Evolutionary conservation across 1,284 basidiomycete species (phyloP), one percentile per base, ranked within the genome.

Genomic region (Quambalaria eucalypti): DNA sequence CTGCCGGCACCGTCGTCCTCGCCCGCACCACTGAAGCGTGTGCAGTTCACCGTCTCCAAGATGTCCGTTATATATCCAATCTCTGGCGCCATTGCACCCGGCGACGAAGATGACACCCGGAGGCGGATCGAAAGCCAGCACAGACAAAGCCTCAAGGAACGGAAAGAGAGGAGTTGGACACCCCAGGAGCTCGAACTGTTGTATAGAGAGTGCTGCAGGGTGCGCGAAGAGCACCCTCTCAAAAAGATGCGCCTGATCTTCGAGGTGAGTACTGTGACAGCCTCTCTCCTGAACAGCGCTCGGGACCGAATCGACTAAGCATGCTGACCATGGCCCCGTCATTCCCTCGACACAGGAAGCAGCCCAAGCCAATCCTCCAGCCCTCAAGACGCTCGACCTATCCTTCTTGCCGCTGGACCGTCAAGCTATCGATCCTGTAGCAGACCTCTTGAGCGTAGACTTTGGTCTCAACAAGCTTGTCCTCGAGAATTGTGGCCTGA

Each of bases 1-100:
- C 33, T 55, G 6, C 53, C 56, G 4, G 28, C 42, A 4, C 49
- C 59, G 3, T 39, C 56, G 10, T 54, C 40, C 12, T 48, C 50
- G 23, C 21, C 44, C 28, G 29, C 52, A 25, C 69, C 66, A 2
- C 57, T 71, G 38, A 61, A 65, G 25, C 67, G 64, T 54, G 73
- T 75, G 10, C 73, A 72, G 47, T 75, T 75, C 46, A 63, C 60
- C 26, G 63, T 69, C 26, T 66, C 69, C 2, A 56, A 60, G 23
- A 68, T 75, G 59, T 52, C 60, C 12, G 66, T 74, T 48, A 71
- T 69, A n/a, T 75, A 75, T 48, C 71, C 70, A 4, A 75, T 75
- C 40, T 55, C 52, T 2, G 57, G 60, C n/a, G 53, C 64, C 12
- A 59, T 59, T 10, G 64, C 73, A 2, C 73, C 73, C 4, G 60